phyloP scores from a whole-genome alignment of 1,284 basidiomycete genomes.

The Erythrobasidium hasegawianum region DNA sequence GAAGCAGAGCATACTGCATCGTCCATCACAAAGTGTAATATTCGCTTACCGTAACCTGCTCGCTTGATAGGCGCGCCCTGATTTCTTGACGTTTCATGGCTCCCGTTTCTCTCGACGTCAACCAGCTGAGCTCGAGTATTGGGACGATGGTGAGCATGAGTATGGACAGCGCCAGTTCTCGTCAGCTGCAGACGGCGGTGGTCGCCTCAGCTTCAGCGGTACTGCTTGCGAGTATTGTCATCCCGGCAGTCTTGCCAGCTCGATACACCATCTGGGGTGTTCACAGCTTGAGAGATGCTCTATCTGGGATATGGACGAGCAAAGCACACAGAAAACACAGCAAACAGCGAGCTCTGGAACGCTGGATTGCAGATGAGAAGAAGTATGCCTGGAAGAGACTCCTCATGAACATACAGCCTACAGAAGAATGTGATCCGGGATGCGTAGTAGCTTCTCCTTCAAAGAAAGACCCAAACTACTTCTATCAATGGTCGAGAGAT shows the following conservation, averaged over 20 bases:
- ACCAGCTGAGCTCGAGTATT: no score
- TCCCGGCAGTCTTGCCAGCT: conserved; percentile 24
- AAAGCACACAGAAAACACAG: neutral
- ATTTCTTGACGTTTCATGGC: no score
- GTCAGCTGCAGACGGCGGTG: conserved; percentile 44
- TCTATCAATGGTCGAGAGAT: conserved; percentile 54
- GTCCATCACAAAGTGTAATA: no score
- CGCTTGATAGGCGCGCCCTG: neutral
- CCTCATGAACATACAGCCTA: conserved; percentile 39
- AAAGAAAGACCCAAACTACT: conserved; percentile 52
- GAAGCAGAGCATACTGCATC: neutral
- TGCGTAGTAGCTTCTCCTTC: conserved; percentile 52
- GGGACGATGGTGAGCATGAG: no score
- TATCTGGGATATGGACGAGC: conserved; percentile 6
- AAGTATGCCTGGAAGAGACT: conserved; percentile 29
- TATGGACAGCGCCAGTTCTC: conserved; percentile 35
- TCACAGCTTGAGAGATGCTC: conserved; percentile 12
- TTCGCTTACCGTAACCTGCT: no score
- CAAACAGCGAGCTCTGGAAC: conserved; percentile 10
- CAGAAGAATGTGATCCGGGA: conserved; percentile 38
- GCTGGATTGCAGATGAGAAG: conserved; percentile 27
- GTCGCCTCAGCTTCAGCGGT: conserved; percentile 19
- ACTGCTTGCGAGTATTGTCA: conserved; percentile 2
- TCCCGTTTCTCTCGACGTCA: no score
- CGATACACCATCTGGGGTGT: conserved; percentile 26